Evolutionary conservation across 2,329 filamentous ascomycete genomes (phyloP), one percentile per base, ranked within the genome.

Genomic region (Teratosphaeria viscida): DNA sequence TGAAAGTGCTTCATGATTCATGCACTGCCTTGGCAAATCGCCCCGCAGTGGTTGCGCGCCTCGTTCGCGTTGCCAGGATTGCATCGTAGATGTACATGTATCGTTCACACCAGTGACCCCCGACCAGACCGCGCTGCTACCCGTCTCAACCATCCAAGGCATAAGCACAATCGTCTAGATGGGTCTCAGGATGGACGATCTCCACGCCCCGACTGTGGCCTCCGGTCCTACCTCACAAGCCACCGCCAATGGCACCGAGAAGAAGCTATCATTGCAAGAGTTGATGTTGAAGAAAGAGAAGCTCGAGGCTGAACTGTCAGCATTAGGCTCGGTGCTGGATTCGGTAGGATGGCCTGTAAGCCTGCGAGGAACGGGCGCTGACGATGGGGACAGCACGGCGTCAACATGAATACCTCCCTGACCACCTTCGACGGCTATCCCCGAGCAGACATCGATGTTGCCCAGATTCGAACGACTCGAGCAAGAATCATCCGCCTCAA

Each of bases 401-500:
- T 96, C 57, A 86, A 88, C 68, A 99, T 99, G 94, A 86, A 87
- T 68, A 96, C 94, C 7, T 81, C 85, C 60, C 83, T 99, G 47
- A 84, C 90, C 27, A 96, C 92, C 14, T 83, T 85, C 62, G 94
- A 97, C 75, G 94, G 94, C 55, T 99, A 90, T 72, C 94, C 94
- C 35, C 84, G 94, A 71, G 87, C 89, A 68, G 94, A 99, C 74
- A 86, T 99, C 64, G 94, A 99, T 73, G 88, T 99, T 63, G 88
- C 94, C 29, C 92, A 96, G 76, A 94, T 99, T 71, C 89, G 94
- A 62, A 96, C 90, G n/a, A 96, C 92, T 43, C 83, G 94, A 74
- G 84, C 92, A 32, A 86, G 89, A 62, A 96, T 99, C 66, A 94
- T 97, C 66, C 81, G 86, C 66, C 81, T 97, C 47, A 86, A 89